phyloP scores from a whole-genome alignment of 306 rosid species.

The Aeschynomene evenia region DNA sequence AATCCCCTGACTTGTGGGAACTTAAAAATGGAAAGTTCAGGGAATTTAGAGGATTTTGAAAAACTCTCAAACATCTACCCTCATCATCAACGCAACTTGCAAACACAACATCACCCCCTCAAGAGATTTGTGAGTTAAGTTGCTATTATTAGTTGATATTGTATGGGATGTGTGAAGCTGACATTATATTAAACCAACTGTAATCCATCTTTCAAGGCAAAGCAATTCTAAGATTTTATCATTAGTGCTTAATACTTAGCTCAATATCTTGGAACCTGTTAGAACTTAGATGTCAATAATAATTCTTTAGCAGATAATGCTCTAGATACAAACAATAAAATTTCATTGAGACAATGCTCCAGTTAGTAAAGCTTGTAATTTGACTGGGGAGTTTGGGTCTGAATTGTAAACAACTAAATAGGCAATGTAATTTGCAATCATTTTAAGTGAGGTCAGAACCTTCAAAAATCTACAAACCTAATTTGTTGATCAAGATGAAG shows the following conservation, averaged over 20 bases:
- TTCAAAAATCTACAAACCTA: conserved; percentile 22
- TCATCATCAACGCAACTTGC: too few species aligned
- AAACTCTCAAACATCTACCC: too few species aligned
- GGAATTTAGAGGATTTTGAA: too few species aligned
- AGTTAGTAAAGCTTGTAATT: conserved; percentile 4
- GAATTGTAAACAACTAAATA: conserved; percentile 15
- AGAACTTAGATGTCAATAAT: background rate
- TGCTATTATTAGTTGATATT: background rate
- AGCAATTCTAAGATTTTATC: background rate
- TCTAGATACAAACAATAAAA: conserved; percentile 25
- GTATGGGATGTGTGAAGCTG: background rate
- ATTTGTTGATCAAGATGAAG: conserved; percentile 8
- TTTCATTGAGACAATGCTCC: conserved; percentile 28
- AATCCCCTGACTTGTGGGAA: too few species aligned
- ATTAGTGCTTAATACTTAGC: background rate
- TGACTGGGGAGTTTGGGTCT: background rate
- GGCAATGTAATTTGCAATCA: conserved; percentile 23
- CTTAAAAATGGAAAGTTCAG: too few species aligned
- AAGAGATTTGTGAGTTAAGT: background rate
- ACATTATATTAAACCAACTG: background rate
- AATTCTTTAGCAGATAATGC: conserved; percentile 8
- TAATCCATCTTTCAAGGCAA: conserved; percentile 1
- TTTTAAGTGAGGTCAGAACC: conserved; percentile 21
- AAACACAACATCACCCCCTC: too few species aligned
- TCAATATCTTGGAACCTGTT: background rate